Evolutionary conservation across 768 basidiomycete species (phyloP).

Genomic region (Phaffia tasmanica): DNA sequence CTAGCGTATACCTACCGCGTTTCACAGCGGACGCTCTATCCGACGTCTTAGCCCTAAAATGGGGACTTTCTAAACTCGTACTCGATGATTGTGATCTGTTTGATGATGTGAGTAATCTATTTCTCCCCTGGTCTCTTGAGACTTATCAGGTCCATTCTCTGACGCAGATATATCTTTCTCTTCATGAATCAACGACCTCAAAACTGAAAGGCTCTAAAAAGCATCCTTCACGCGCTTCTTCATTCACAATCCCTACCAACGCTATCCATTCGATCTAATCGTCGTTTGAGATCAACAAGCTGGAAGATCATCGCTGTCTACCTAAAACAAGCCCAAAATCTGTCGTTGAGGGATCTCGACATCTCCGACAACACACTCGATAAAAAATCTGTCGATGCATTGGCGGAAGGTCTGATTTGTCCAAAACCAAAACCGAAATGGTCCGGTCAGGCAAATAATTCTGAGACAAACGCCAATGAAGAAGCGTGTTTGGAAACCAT

Average conservation of each 20-base stretch:
- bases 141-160: slow-evolving; percentile 54
- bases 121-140: slow-evolving; percentile 71
- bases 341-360: slow-evolving; percentile 65
- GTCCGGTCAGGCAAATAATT: background rate
- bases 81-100: slow-evolving; percentile 81
- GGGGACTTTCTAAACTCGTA: slow-evolving; percentile 76
- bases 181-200: background rate
- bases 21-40: slow-evolving; percentile 68
- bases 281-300: slow-evolving; percentile 60
- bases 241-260: slow-evolving; percentile 69
- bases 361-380: slow-evolving; percentile 76
- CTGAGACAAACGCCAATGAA: too few relatives aligned
- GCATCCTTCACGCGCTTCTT: slow-evolving; percentile 76
- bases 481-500: background rate
- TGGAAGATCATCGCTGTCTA: slow-evolving; percentile 74
- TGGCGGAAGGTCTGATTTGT: slow-evolving; percentile 46
- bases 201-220: slow-evolving; percentile 67
- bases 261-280: slow-evolving; percentile 76
- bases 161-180: background rate
- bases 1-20: slow-evolving; percentile 60
- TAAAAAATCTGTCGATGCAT: slow-evolving; percentile 69
- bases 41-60: slow-evolving; percentile 83
- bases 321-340: slow-evolving; percentile 57
- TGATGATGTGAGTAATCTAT: slow-evolving; percentile 57
- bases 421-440: background rate